Conservation (phyloP, 257 asterid species). For the Verbena officinalis region DNA sequence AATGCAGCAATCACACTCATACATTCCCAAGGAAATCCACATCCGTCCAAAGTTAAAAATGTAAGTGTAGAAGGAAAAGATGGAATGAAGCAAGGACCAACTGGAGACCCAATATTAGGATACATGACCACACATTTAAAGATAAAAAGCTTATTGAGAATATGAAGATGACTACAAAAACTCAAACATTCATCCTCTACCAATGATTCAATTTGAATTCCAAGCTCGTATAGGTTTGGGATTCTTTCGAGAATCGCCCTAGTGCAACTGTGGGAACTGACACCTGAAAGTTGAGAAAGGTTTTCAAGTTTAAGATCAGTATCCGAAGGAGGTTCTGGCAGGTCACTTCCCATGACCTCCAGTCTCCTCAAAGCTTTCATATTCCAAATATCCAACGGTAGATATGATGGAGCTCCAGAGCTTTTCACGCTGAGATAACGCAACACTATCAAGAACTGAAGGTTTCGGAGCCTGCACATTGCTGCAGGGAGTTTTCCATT, state of each 20-base stretch:
- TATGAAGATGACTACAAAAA: not conserved
- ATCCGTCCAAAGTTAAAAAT: not conserved
- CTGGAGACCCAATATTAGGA: not conserved
- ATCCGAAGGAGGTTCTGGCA: slow-evolving; percentile 22
- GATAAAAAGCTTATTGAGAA: not conserved
- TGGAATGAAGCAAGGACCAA: not conserved
- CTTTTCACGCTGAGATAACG: not conserved
- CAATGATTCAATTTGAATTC: not conserved
- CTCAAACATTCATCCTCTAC: not conserved
- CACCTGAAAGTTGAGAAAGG: slow-evolving; percentile 16
- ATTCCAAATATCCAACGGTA: slow-evolving; percentile 23
- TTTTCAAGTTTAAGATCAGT: not conserved
- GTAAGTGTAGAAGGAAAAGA: not conserved
- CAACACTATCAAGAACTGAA: slow-evolving; percentile 18
- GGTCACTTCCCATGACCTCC: slow-evolving; percentile 2
- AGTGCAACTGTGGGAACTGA: slow-evolving; percentile 16
- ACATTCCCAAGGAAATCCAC: not conserved
- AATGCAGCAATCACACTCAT: not conserved
- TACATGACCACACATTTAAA: not conserved
- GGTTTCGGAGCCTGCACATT: slow-evolving; percentile 15
- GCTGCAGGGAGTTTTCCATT: slow-evolving; percentile 5
- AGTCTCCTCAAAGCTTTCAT: slow-evolving; percentile 25
- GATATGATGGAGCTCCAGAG: not conserved
- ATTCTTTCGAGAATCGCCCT: slow-evolving; percentile 3
- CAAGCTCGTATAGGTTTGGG: slow-evolving; percentile 21